phyloP scores from a whole-genome alignment of 2,329 filamentous ascomycete species.

The Claviceps digitariae region DNA sequence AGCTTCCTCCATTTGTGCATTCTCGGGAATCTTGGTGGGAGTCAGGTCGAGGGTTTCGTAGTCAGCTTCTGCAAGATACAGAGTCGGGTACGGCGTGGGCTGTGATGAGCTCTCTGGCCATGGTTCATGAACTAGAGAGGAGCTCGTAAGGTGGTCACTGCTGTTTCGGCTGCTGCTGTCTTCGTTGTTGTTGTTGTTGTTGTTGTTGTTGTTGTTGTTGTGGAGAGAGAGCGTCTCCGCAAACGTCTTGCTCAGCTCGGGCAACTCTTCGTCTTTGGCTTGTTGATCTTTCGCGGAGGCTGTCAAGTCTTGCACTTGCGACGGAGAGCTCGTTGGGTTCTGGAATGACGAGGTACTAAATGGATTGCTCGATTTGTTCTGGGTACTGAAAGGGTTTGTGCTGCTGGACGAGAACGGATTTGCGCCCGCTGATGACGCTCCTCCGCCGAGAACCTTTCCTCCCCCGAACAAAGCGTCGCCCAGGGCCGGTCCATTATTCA shows the following conservation, averaged over 20 bases:
- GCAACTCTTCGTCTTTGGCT: conserved; percentile 10
- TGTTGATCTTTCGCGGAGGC: not conserved
- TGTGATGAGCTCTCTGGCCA: conserved; percentile 60
- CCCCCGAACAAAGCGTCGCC: conserved; percentile 60
- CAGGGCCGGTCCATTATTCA: conserved; percentile 29
- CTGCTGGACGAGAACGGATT: conserved; percentile 48
- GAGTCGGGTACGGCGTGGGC: conserved; percentile 58
- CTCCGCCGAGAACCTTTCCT: conserved; percentile 27
- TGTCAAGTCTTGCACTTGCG: conserved; percentile 15
- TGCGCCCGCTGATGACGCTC: conserved; percentile 17
- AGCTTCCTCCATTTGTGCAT: conserved; percentile 29
- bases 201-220: conserved; percentile 36
- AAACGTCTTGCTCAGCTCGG: conserved; percentile 46
- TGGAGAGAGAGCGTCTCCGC: conserved; percentile 67
- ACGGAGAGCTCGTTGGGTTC: conserved; percentile 18
- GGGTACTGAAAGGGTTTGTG: conserved; percentile 32
- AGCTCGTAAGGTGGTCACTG: conserved; percentile 35
- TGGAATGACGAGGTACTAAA: conserved; percentile 14
- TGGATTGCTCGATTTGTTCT: conserved; percentile 14
- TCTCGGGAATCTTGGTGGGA: conserved; percentile 34
- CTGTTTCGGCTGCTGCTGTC: conserved; percentile 11
- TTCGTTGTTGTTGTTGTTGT: conserved; percentile 32
- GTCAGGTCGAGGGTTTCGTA: conserved; percentile 69
- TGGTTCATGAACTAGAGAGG: conserved; percentile 39
- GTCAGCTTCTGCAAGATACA: conserved; percentile 76